Evolutionary conservation across 1,284 basidiomycete genomes (phyloP).

Genomic region (Hypsizygus ulmarius): DNA sequence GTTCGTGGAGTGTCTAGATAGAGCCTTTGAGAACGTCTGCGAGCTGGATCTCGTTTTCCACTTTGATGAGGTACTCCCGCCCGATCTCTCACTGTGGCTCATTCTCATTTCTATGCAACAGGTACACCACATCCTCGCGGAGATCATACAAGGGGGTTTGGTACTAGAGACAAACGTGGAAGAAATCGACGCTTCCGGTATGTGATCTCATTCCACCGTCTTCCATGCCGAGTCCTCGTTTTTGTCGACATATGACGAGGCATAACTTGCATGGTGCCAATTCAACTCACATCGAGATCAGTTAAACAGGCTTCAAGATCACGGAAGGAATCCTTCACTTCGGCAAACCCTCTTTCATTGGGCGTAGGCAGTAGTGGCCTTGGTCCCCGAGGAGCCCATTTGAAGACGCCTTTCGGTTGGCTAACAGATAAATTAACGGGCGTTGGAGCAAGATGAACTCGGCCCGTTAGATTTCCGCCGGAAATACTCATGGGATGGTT

Average conservation of each 20-base stretch:
- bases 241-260: not conserved
- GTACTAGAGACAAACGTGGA: slow-evolving; percentile 98
- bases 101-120: slow-evolving; percentile 29
- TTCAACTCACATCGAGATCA: slow-evolving; percentile 28
- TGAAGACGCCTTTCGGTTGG: slow-evolving; percentile 78
- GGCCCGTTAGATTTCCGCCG: not conserved
- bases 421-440: slow-evolving; percentile 71
- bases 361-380: slow-evolving; percentile 57
- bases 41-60: slow-evolving; percentile 98
- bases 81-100: not conserved
- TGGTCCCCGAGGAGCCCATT: slow-evolving; percentile 54
- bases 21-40: slow-evolving; percentile 97
- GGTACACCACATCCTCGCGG: slow-evolving; percentile 93
- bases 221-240: slow-evolving; percentile 2
- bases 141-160: slow-evolving; percentile 95
- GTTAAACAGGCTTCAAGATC: slow-evolving; percentile 67
- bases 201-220: slow-evolving; percentile 26
- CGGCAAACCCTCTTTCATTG: slow-evolving; percentile 74
- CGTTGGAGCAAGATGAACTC: slow-evolving; percentile 47
- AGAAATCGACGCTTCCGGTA: slow-evolving; percentile 80
- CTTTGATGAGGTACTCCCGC: slow-evolving; percentile 81
- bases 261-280: not conserved
- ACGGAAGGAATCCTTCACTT: slow-evolving; percentile 71
- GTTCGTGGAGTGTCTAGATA: slow-evolving; percentile 94
- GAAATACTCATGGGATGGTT: not conserved